Conservation (phyloP, 2,329 filamentous ascomycete genomes). For the Neofusicoccum sp. region DNA sequence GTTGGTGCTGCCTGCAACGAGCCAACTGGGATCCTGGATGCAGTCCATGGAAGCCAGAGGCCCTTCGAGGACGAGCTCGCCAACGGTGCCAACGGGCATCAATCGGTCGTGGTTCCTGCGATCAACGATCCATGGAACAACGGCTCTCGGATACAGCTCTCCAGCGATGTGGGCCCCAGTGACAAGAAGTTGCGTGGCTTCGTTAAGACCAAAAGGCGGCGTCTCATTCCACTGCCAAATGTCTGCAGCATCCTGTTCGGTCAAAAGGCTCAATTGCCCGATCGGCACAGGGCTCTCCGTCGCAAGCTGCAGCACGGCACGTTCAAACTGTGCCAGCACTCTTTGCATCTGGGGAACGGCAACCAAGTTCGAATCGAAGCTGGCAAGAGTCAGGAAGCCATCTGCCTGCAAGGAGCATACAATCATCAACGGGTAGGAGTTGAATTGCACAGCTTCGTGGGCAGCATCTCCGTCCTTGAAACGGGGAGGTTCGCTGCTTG, state of each 20-base stretch:
- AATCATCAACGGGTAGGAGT: slow-evolving; percentile 65
- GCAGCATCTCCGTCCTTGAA: slow-evolving; percentile 60
- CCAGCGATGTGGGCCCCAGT: slow-evolving; percentile 36
- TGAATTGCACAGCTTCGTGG: slow-evolving; percentile 60
- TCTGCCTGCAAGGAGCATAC: slow-evolving; percentile 63
- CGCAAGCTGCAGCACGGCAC: slow-evolving; percentile 52
- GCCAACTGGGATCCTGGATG: slow-evolving; percentile 37
- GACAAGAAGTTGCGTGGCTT: neutral
- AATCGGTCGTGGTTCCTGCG: slow-evolving; percentile 38
- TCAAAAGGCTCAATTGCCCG: slow-evolving; percentile 43
- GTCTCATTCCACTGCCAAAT: slow-evolving; percentile 49
- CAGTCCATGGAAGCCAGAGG: slow-evolving; percentile 32
- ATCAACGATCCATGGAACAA: slow-evolving; percentile 35
- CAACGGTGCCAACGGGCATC: slow-evolving; percentile 44
- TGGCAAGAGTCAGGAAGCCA: slow-evolving; percentile 63
- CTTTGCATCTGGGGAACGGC: slow-evolving; percentile 55
- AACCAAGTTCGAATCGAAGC: slow-evolving; percentile 66
- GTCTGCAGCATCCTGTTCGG: slow-evolving; percentile 40
- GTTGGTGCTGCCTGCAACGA: slow-evolving; percentile 35
- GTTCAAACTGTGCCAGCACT: slow-evolving; percentile 56
- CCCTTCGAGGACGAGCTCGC: slow-evolving; percentile 48
- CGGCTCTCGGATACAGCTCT: slow-evolving; percentile 21
- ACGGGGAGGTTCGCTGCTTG: slow-evolving; percentile 54
- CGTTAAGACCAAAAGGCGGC: slow-evolving; percentile 32
- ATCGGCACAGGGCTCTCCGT: slow-evolving; percentile 26